Evolutionary conservation across 129 eudicot species (phyloP).

Genomic region (Oenanthe sinensis): DNA sequence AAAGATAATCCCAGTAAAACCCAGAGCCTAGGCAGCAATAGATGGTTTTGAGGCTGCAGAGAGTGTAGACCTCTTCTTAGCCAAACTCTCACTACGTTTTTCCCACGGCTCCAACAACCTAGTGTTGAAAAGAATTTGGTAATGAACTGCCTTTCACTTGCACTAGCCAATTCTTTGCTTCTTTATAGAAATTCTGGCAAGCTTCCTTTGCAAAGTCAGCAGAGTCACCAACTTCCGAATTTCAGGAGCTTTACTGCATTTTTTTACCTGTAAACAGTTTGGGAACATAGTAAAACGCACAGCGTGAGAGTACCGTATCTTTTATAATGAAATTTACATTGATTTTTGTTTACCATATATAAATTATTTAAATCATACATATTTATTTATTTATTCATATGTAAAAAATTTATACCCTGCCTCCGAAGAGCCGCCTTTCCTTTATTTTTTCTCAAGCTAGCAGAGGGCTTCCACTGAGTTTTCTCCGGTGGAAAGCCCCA

Average conservation of each 20-base stretch:
- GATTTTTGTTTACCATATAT: too few relatives aligned
- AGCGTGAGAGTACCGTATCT: too few relatives aligned
- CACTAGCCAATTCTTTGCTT: conserved; percentile 84
- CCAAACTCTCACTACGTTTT: conserved; percentile 73
- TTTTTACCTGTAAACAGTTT: conserved; percentile 30
- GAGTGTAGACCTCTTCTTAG: conserved; percentile 67
- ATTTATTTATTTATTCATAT: too few relatives aligned
- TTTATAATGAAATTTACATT: too few relatives aligned
- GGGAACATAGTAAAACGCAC: too few relatives aligned
- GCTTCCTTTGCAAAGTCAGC: conserved; percentile 70
- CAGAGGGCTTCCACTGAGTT: too few relatives aligned
- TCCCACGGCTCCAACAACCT: conserved; percentile 80
- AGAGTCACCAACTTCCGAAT: conserved; percentile 80
- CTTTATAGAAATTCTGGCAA: conserved; percentile 80
- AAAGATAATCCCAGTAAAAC: too few relatives aligned
- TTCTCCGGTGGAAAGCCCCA: too few relatives aligned
- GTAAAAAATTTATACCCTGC: too few relatives aligned
- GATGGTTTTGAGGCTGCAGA: conserved; percentile 78
- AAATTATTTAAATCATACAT: too few relatives aligned
- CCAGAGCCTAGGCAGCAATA: conserved; percentile 23
- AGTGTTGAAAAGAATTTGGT: conserved; percentile 69
- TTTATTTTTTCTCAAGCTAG: too few relatives aligned
- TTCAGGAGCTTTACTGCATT: conserved; percentile 67
- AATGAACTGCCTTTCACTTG: conserved; percentile 65
- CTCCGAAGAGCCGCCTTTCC: too few relatives aligned